Conservation (phyloP, 371 early-diverging fungal species). For the Thermomucor indicae-seudaticae region DNA sequence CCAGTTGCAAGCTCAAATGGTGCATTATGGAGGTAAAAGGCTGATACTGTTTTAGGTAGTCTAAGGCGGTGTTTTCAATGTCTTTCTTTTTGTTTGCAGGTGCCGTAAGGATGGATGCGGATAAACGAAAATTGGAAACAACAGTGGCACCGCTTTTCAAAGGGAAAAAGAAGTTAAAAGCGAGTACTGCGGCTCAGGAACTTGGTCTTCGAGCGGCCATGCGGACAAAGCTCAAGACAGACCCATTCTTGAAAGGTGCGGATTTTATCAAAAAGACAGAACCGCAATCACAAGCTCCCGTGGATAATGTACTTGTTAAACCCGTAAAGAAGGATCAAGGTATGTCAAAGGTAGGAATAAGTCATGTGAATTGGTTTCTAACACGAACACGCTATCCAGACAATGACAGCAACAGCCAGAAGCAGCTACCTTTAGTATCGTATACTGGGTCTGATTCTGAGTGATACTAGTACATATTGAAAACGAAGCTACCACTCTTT, state of each 20-base stretch:
- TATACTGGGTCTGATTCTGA: too few relatives aligned
- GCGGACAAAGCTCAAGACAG: conserved; percentile 43
- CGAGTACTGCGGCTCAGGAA: conserved; percentile 5
- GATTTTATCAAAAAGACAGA: conserved; percentile 5
- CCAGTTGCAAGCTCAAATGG: conserved; percentile 28
- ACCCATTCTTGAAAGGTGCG: conserved; percentile 39
- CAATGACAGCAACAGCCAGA: too few relatives aligned
- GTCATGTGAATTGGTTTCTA: too few relatives aligned
- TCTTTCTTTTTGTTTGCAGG: neutral
- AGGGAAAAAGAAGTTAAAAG: neutral
- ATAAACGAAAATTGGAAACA: conserved; percentile 29
- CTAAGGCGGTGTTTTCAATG: too few relatives aligned
- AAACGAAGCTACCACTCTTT: too few relatives aligned
- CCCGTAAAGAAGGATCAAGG: too few relatives aligned
- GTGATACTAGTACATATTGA: too few relatives aligned
- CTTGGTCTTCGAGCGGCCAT: conserved; percentile 22
- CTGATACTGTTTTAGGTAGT: neutral
- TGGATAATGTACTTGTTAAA: too few relatives aligned
- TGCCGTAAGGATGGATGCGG: conserved; percentile 18
- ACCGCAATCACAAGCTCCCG: too few relatives aligned
- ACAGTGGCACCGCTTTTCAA: conserved; percentile 1
- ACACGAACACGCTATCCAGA: too few relatives aligned
- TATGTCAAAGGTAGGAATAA: too few relatives aligned
- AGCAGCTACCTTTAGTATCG: too few relatives aligned
- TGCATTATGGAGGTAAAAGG: conserved; percentile 31